A percentile compares a stretch with the other conserved stretches of the same genome.
Evolutionary conservation across 2,329 filamentous ascomycete species (phyloP).

Genomic region (Aspergillus melleus): DNA sequence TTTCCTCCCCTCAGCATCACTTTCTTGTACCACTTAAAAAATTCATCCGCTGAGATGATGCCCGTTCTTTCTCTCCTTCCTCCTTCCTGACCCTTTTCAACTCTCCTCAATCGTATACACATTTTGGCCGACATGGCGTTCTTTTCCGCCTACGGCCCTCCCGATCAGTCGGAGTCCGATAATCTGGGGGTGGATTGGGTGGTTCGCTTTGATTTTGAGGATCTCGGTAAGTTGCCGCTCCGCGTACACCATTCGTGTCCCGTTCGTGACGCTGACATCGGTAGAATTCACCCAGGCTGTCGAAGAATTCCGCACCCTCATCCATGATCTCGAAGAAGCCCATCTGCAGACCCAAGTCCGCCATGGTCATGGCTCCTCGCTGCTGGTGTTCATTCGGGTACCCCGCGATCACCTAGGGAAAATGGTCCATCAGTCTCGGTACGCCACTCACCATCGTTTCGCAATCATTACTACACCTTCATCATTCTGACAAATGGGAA

Average conservation of each 20-base stretch:
- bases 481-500: background rate
- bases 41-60: background rate
- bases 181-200: slow-evolving; percentile 85
- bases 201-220: slow-evolving; percentile 72
- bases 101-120: background rate
- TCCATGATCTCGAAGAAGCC: slow-evolving; percentile 71
- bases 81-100: background rate
- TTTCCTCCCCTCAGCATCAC: background rate
- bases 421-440: slow-evolving; percentile 81
- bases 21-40: background rate
- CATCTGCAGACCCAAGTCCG: slow-evolving; percentile 89
- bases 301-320: slow-evolving; percentile 73
- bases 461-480: background rate
- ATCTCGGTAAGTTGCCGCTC: slow-evolving; percentile 55
- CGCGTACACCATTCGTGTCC: background rate
- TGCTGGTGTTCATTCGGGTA: slow-evolving; percentile 81
- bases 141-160: slow-evolving; percentile 21
- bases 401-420: slow-evolving; percentile 73
- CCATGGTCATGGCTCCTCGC: slow-evolving; percentile 69
- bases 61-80: background rate
- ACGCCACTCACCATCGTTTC: slow-evolving; percentile 6
- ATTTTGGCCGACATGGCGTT: slow-evolving; percentile 26
- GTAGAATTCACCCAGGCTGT: slow-evolving; percentile 69
- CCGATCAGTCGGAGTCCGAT: slow-evolving; percentile 36
- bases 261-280: slow-evolving; percentile 11